Conservation (phyloP, 23 red algal genomes). For the Agarophyton chilense region DNA sequence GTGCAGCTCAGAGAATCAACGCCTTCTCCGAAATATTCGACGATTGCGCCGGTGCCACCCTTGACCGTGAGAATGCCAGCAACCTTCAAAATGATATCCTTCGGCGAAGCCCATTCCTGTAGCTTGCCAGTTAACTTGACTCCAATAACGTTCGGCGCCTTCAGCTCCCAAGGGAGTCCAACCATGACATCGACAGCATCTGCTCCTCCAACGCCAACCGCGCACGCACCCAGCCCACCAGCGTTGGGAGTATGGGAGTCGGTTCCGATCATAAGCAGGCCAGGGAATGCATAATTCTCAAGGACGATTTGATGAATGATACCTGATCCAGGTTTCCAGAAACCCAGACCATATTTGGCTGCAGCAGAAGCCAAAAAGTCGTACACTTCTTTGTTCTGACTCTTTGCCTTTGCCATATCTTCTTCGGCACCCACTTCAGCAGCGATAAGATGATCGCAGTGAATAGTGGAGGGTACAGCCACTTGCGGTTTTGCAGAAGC, state of each 20-base stretch:
- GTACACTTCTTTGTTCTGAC: slow-evolving; percentile 94
- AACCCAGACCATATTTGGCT: slow-evolving; percentile 96
- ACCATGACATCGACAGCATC: slow-evolving; percentile 99
- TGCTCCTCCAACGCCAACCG: slow-evolving; percentile 97
- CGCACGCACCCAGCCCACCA: slow-evolving; percentile 94
- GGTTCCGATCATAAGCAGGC: slow-evolving; percentile 98
- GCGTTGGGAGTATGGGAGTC: slow-evolving; percentile 99
- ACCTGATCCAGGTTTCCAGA: slow-evolving; percentile 97
- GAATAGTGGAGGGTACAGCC: slow-evolving; percentile 93
- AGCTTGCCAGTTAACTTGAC: slow-evolving; percentile 95
- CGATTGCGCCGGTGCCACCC: slow-evolving; percentile 98
- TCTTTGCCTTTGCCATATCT: slow-evolving; percentile 85
- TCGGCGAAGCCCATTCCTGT: slow-evolving; percentile 88
- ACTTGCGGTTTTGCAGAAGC: slow-evolving; percentile 82
- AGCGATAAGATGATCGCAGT: slow-evolving; percentile 99
- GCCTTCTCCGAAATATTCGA: slow-evolving; percentile 98
- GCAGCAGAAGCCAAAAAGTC: slow-evolving; percentile 92
- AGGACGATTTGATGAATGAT: slow-evolving; percentile 99
- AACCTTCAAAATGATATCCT: slow-evolving; percentile 98
- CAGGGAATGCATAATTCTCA: slow-evolving; percentile 99
- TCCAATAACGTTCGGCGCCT: slow-evolving; percentile 97
- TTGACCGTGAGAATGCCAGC: slow-evolving; percentile 99
- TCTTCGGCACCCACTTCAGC: slow-evolving; percentile 84
- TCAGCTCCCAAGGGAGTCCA: slow-evolving; percentile 98
- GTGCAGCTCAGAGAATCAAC: slow-evolving; percentile 98